phyloP scores from a whole-genome alignment of 2,329 filamentous ascomycete species.

The Fusarium neocosmosporiellum region DNA sequence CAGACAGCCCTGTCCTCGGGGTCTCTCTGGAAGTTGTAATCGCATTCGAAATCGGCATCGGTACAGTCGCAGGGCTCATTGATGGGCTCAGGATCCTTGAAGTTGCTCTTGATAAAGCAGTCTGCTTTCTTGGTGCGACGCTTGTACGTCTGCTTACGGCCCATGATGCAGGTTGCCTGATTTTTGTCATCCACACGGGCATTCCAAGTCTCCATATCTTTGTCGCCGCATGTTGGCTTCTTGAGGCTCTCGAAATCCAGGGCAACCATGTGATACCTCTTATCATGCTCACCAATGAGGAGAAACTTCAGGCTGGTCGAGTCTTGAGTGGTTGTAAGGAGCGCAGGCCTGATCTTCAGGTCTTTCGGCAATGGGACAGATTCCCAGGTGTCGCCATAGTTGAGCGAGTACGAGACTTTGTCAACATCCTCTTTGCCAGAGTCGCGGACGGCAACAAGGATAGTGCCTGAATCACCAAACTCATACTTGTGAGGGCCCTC shows the following conservation, averaged over 20 bases:
- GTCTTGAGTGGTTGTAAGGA: conserved; percentile 89
- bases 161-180: conserved; percentile 92
- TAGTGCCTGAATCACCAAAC: conserved; percentile 91
- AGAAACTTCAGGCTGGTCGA: conserved; percentile 94
- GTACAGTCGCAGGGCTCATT: conserved; percentile 84
- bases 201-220: conserved; percentile 89
- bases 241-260: conserved; percentile 88
- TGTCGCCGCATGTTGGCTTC: conserved; percentile 79
- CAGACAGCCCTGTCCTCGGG: conserved; percentile 76
- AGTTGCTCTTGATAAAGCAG: conserved; percentile 89
- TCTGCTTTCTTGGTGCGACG: conserved; percentile 88
- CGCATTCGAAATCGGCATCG: conserved; percentile 91
- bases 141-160: conserved; percentile 87
- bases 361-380: conserved; percentile 73
- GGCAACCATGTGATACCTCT: conserved; percentile 73
- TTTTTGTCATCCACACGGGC: conserved; percentile 84
- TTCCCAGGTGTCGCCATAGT: conserved; percentile 90
- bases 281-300: conserved; percentile 72
- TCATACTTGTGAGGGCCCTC: conserved; percentile 94
- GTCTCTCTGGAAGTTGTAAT: conserved; percentile 85
- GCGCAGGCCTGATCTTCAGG: conserved; percentile 75
- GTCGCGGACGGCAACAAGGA: conserved; percentile 86
- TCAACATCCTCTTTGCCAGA: conserved; percentile 70
- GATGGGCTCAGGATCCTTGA: conserved; percentile 79
- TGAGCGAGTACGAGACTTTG: conserved; percentile 79